Evolutionary conservation across 768 basidiomycete species (phyloP), one percentile per base, ranked within the genome.

Genomic region (Termitomyces sp.): DNA sequence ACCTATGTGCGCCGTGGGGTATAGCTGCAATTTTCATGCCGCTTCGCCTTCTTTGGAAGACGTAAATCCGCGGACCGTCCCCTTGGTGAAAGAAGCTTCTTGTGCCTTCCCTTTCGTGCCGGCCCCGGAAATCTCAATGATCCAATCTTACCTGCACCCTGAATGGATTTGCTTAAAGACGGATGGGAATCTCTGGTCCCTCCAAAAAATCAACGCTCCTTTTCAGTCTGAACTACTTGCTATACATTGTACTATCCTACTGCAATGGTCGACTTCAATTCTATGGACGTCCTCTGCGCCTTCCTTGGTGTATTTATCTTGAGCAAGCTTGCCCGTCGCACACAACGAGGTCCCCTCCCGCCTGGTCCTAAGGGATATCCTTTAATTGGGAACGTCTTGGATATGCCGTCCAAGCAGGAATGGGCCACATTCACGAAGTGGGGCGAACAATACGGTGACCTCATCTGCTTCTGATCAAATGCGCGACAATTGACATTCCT

Each of bases 361-460:
- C 80, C 78, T 17, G 84, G 83, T 14, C 84, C 84, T 0, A 75
- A 69, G 52, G 78, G 78, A 42, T 69, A 84, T 38, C 83, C 79
- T 4, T 66, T 85, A 12, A 65, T 85, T 27, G 85, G 84, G 14
- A 85, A 81, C 59, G 62, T 81, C 11, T 68, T 82, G 25, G 78
- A 82, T 59, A 78, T 85, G 76, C 79, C 83, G 31, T 64, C 67
- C 14, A 73, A 75, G 34, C 70, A 76, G 59, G 76, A 75, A 56
- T 85, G 83, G 82, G 56, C 79, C 19, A 79, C 74, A 0, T 84
- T 82, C 60, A 71, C 80, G 17, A 70, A 74, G 19, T 79, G 85
- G 78, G 76, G 81, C 21, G 75, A 80, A 59, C 69, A 68, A 66
- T 86, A 77, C 60, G 84, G 84, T 77, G 59, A 29, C 73, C 62